Evolutionary conservation across 768 basidiomycete genomes (phyloP).

Genomic region (Phylloporus arenicola): DNA sequence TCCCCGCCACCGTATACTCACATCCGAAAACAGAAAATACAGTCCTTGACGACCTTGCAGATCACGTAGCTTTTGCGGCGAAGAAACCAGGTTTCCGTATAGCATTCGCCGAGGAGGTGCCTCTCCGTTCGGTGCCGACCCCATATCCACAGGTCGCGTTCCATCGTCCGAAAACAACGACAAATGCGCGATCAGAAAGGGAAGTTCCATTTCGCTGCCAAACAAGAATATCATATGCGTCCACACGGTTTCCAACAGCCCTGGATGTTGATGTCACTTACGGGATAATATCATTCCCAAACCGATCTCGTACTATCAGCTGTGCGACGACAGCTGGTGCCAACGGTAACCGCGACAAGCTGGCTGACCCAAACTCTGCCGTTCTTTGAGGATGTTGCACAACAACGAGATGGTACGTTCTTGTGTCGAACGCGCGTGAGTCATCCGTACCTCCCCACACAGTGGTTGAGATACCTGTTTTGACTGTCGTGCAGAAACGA

Average conservation of each 20-base stretch:
- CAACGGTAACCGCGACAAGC: constrained; percentile 74
- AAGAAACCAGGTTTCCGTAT: constrained; percentile 82
- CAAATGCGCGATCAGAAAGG: constrained; percentile 82
- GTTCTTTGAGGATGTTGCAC: constrained; percentile 80
- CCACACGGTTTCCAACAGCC: constrained; percentile 17
- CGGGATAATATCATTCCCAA: constrained; percentile 72
- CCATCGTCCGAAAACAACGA: constrained; percentile 73
- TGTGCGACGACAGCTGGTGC: constrained; percentile 82
- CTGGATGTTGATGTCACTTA: constrained; percentile 42
- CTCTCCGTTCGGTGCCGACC: constrained; percentile 43
- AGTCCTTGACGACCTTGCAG: constrained; percentile 75
- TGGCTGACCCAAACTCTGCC: constrained; percentile 74
- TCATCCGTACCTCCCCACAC: constrained; percentile 7
- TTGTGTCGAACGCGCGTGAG: constrained; percentile 27
- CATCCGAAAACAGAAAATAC: constrained; percentile 89
- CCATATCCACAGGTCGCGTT: constrained; percentile 54
- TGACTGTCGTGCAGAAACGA: constrained; percentile 53
- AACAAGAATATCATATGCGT: constrained; percentile 14
- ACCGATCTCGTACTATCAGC: constrained; percentile 66
- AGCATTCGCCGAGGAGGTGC: constrained; percentile 54
- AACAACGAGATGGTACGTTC: constrained; percentile 76
- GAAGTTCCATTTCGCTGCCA: constrained; percentile 76
- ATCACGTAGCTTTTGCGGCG: constrained; percentile 74
- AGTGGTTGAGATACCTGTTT: constrained; percentile 40
- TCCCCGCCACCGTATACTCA: constrained; percentile 76